phyloP scores from a whole-genome alignment of 2,329 filamentous ascomycete species.

The Cladosporium cucumerinum region DNA sequence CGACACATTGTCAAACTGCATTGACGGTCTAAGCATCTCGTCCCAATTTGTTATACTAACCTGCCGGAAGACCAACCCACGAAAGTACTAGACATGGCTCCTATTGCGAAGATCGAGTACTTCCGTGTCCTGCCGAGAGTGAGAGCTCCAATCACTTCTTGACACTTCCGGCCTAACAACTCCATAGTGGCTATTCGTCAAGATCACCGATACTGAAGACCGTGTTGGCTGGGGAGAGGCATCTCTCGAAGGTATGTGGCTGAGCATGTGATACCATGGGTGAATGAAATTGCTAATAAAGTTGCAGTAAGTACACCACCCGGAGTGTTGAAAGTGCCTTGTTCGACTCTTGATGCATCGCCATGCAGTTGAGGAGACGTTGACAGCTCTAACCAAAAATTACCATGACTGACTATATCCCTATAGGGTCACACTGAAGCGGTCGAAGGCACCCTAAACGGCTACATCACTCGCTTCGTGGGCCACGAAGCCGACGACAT shows the following conservation, averaged over 20 bases:
- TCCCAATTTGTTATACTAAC: background rate
- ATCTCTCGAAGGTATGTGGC: slow-evolving; percentile 53
- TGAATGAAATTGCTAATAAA: background rate
- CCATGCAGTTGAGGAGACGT: background rate
- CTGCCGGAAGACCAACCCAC: background rate
- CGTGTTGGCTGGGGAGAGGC: slow-evolving; percentile 70
- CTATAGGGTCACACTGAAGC: slow-evolving; percentile 62
- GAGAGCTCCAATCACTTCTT: background rate
- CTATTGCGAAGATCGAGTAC: slow-evolving; percentile 64
- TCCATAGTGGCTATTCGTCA: slow-evolving; percentile 65
- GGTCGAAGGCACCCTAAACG: slow-evolving; percentile 69
- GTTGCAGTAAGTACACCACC: background rate
- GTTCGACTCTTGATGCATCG: background rate
- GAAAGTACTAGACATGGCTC: slow-evolving; percentile 47
- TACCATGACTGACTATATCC: background rate
- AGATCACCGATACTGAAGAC: slow-evolving; percentile 64
- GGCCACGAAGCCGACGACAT: slow-evolving; percentile 72
- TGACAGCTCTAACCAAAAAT: background rate
- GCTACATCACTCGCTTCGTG: slow-evolving; percentile 58
- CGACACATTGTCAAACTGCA: background rate
- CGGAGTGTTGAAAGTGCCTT: background rate
- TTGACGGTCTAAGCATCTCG: background rate
- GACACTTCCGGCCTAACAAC: background rate
- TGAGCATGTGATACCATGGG: background rate
- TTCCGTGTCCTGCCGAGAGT: slow-evolving; percentile 65